phyloP scores from a whole-genome alignment of 139 green algal genomes.

The Pedinophyceae sp. region DNA sequence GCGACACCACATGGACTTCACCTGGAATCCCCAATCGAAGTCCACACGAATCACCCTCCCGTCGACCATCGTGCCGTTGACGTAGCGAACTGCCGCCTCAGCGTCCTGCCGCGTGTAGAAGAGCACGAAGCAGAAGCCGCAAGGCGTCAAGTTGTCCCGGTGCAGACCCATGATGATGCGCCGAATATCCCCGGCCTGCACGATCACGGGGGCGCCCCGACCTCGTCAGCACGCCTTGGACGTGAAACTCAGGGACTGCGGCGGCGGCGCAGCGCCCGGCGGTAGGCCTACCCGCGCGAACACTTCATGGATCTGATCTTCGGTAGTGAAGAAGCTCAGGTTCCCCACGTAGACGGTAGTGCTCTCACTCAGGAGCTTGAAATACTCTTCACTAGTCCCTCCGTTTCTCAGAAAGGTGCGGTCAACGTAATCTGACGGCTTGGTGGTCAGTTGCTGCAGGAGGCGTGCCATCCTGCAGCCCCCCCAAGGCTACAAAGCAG shows the following conservation, averaged over 20 bases:
- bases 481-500: too few species aligned
- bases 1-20: too few species aligned
- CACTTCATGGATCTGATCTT: slow-evolving; percentile 83
- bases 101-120: slow-evolving; percentile 48
- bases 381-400: slow-evolving; percentile 44
- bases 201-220: too few species aligned
- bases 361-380: slow-evolving; percentile 40
- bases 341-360: slow-evolving; percentile 95
- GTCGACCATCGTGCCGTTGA: slow-evolving; percentile 89
- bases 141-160: slow-evolving; percentile 75
- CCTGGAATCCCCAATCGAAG: slow-evolving; percentile 95
- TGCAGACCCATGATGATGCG: slow-evolving; percentile 94
- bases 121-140: slow-evolving; percentile 93
- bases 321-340: slow-evolving; percentile 90
- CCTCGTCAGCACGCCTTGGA: too few species aligned
- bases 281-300: too few species aligned
- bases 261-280: too few species aligned
- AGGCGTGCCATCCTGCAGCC: too few species aligned
- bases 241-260: too few species aligned
- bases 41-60: slow-evolving; percentile 83
- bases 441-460: too few species aligned
- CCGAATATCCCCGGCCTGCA: slow-evolving; percentile 58
- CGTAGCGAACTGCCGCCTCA: slow-evolving; percentile 62
- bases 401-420: neutral
- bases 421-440: too few species aligned